Base-by-base conservation (phyloP, 495 filamentous ascomycete genomes). In the Annulohypoxylon maeteangense region DNA sequence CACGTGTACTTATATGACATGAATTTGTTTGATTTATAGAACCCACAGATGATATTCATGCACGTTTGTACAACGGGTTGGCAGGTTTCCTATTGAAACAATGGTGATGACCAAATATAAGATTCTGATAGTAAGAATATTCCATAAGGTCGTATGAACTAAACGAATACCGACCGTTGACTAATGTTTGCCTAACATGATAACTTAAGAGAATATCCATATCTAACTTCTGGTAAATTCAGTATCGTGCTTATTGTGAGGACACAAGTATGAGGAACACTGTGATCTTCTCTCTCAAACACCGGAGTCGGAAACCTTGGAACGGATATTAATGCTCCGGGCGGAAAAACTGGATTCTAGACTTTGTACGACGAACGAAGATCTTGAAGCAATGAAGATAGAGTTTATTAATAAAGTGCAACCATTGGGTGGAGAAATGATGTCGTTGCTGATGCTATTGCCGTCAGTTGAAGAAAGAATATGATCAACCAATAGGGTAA, bases 341-440 rank as follows among this genome's bases (percentile, higher is more conserved):
- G 11, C 12, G 47, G 23, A 55, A 55, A 55, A 55, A 18, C 27
- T 29, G 14, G n/a, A 54, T n/a, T 32, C 23, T n/a, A 27, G 32
- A n/a, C 4, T 54, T 3, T 25, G 20, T 31, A 56, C n/a, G 18
- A 56, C 29, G 11, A 57, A 40, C 7, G 20, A 16, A 10, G 31
- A 57, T 57, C 54, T 40, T 40, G 54, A 57, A 38, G 7, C 6
- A 14, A 56, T 38, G 32, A 38, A 36, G 31, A 23, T 32, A 7
- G 60, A 48, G 47, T 48, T 62, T 60, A 60, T 22, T 70, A 59
- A 60, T 59, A 61, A 70, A 45, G 36, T 67, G 44, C 45, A 62
- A 56, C 44, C 4, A 18, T 53, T n/a, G 38, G 34, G 64, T 71
- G 69, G 69, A 54, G 69, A 67, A 60, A 45, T 72, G 69, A 72